Percentiles rank a stretch among this genome's conserved stretches.
Conservation (phyloP, 2,329 filamentous ascomycete genomes). For the Fusarium camptoceras region DNA sequence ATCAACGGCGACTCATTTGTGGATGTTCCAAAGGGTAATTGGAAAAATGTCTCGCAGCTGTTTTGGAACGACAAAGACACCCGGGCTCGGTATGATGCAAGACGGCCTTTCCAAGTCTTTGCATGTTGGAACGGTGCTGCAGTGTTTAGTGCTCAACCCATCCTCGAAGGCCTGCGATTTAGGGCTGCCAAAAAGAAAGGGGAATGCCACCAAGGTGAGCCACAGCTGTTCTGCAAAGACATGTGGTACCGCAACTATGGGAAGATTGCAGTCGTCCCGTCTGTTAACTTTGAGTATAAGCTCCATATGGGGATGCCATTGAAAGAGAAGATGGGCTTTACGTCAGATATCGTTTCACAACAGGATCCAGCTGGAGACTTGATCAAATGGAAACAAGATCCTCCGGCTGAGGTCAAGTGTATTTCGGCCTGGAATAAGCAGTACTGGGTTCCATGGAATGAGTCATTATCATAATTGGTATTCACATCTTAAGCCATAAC, state of each 20-base stretch:
- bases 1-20: conserved; percentile 67
- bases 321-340: conserved; percentile 63
- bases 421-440: conserved; percentile 49
- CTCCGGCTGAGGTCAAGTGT: conserved; percentile 61
- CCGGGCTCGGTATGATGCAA: conserved; percentile 48
- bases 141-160: conserved; percentile 49
- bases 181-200: conserved; percentile 46
- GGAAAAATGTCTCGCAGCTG: conserved; percentile 61
- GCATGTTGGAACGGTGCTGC: conserved; percentile 69
- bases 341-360: conserved; percentile 48
- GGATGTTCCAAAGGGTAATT: conserved; percentile 54
- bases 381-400: conserved; percentile 58
- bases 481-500: background rate
- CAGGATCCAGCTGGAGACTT: conserved; percentile 47
- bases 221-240: conserved; percentile 67
- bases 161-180: conserved; percentile 54
- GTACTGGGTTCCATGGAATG: background rate
- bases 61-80: conserved; percentile 62
- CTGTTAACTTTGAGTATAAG: conserved; percentile 65
- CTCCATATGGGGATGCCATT: conserved; percentile 56
- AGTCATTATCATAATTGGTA: background rate
- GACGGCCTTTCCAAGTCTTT: conserved; percentile 67
- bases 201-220: conserved; percentile 66
- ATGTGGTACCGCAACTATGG: conserved; percentile 61
- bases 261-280: conserved; percentile 66